phyloP scores from a whole-genome alignment of 176 grass and related monocot genomes.

The Oryza glumipatula region DNA sequence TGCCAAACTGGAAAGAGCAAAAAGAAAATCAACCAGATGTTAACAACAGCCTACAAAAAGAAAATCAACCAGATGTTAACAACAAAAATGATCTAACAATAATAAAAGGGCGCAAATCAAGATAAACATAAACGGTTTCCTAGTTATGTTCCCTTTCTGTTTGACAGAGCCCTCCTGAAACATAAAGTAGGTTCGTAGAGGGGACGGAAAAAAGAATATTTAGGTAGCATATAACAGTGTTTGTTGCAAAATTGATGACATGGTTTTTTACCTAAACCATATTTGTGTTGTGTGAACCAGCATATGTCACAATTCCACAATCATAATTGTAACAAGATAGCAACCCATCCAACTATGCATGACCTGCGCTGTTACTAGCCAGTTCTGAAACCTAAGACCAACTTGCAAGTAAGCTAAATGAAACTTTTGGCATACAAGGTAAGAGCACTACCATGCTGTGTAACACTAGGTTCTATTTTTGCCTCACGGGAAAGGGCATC shows the following conservation, averaged over 20 bases:
- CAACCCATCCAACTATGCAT: not conserved
- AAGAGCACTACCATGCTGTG: conserved; percentile 76
- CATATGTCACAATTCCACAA: conserved; percentile 1
- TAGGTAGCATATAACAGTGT: not conserved
- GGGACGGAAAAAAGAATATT: not conserved
- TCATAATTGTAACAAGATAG: not conserved
- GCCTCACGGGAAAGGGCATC: conserved; percentile 62
- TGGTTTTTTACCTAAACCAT: not conserved
- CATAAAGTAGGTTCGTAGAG: not conserved
- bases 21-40: conserved; percentile 4
- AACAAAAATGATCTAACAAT: not conserved
- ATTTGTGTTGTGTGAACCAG: not conserved
- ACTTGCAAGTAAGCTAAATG: conserved; percentile 4
- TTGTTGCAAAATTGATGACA: not conserved
- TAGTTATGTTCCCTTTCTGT: not conserved
- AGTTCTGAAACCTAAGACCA: conserved; percentile 3
- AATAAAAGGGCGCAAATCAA: not conserved
- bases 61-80: not conserved
- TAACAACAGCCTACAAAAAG: not conserved
- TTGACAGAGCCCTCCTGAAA: not conserved
- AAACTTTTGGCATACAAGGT: not conserved
- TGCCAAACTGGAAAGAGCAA: conserved; percentile 78
- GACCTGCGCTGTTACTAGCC: not conserved
- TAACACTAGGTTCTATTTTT: conserved; percentile 91
- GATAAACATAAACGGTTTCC: conserved; percentile 1